Percentiles rank a stretch among this genome's conserved stretches.
Conservation (phyloP, 2,329 filamentous ascomycete species). For the Lachnellula hyalina region DNA sequence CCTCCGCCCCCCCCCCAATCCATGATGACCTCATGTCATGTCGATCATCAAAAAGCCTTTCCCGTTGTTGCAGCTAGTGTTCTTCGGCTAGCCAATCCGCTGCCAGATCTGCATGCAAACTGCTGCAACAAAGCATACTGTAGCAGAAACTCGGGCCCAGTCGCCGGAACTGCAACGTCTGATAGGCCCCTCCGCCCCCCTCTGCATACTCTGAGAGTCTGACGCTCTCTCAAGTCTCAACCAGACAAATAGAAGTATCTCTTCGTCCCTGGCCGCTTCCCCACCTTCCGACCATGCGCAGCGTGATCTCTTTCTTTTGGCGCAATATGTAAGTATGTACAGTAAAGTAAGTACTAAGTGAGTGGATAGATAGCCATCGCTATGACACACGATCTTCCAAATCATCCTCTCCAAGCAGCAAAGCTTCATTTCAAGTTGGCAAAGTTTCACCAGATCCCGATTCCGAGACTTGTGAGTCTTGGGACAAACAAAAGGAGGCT, state of each 20-base stretch:
- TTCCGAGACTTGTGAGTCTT: too few relatives aligned
- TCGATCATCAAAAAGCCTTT: neutral
- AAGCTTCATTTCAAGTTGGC: too few relatives aligned
- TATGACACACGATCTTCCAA: too few relatives aligned
- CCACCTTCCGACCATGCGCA: neutral
- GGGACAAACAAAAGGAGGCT: too few relatives aligned
- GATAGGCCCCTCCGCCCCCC: neutral
- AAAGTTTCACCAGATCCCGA: too few relatives aligned
- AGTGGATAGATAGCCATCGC: too few relatives aligned
- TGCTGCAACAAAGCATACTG: neutral
- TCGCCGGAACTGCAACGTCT: neutral
- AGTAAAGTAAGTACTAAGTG: too few relatives aligned
- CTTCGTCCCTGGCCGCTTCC: neutral
- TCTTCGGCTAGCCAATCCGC: neutral
- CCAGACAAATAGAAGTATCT: too few relatives aligned
- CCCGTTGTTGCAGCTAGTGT: neutral
- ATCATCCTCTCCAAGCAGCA: too few relatives aligned
- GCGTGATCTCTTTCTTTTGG: too few relatives aligned
- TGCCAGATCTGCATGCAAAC: neutral
- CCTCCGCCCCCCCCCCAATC: neutral
- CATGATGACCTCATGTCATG: neutral
- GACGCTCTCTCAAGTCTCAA: too few relatives aligned
- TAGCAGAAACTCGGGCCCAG: neutral
- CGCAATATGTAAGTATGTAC: too few relatives aligned
- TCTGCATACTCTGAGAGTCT: neutral